Conservation (phyloP, 2,329 filamentous ascomycete species). For the Aspergillus fumigatiaffinis region DNA sequence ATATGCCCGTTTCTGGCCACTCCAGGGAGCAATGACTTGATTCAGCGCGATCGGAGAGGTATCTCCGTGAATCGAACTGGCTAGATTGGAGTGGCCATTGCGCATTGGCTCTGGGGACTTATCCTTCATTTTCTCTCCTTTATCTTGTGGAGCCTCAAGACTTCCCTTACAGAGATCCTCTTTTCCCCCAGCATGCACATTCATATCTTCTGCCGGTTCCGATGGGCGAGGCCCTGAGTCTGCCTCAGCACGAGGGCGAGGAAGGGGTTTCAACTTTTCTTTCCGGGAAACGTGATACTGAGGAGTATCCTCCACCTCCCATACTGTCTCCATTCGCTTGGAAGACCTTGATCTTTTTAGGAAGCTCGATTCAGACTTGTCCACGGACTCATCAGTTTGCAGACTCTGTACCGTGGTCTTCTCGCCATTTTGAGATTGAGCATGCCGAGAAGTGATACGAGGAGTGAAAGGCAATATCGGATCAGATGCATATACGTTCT, state of each 20-base stretch:
- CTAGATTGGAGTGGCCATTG: not conserved
- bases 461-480: slow-evolving; percentile 26
- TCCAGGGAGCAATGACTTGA: slow-evolving; percentile 58
- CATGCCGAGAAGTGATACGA: slow-evolving; percentile 15
- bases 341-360: slow-evolving; percentile 20
- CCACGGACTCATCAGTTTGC: slow-evolving; percentile 11
- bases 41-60: slow-evolving; percentile 41
- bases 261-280: slow-evolving; percentile 7
- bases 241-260: slow-evolving; percentile 7
- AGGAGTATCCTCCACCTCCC: slow-evolving; percentile 36
- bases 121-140: slow-evolving; percentile 2
- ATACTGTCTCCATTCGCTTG: slow-evolving; percentile 27
- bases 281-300: slow-evolving; percentile 18
- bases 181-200: not conserved
- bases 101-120: slow-evolving; percentile 10
- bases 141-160: not conserved
- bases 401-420: slow-evolving; percentile 5
- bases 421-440: slow-evolving; percentile 14
- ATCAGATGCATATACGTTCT: slow-evolving; percentile 27
- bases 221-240: not conserved
- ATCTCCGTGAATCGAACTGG: slow-evolving; percentile 9
- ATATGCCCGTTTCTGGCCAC: slow-evolving; percentile 51
- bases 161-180: not conserved
- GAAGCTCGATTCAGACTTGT: slow-evolving; percentile 13
- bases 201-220: not conserved